These are phyloP conservation scores for Purshia tridentata DNA, from an alignment of 306 rosid genomes.

Conservation along the genomic window DNA sequence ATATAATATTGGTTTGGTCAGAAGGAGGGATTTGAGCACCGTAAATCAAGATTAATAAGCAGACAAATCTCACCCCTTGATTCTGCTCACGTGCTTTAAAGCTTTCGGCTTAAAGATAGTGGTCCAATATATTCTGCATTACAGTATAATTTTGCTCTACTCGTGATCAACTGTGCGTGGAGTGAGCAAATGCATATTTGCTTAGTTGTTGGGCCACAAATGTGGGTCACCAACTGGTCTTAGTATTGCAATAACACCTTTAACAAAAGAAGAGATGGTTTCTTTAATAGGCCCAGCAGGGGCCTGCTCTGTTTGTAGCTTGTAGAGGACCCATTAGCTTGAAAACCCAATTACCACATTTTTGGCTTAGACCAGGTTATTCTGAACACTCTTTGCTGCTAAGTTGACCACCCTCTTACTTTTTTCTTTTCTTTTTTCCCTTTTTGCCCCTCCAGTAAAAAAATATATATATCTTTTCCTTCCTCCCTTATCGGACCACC, in stretches of 20 bases:
- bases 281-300: neutral
- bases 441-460: no score
- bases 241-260: neutral
- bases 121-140: conserved; percentile 2
- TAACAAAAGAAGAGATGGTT: neutral
- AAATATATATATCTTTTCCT: no score
- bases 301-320: neutral
- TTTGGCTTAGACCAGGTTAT: no score
- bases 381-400: no score
- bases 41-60: conserved; percentile 14
- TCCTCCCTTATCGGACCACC: no score
- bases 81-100: conserved; percentile 22
- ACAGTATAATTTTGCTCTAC: neutral
- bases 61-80: conserved; percentile 18
- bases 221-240: neutral
- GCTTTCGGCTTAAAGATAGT: neutral
- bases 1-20: conserved; percentile 3
- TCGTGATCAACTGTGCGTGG: neutral
- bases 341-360: no score
- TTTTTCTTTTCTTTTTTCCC: no score
- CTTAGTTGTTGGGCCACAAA: neutral
- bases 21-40: conserved; percentile 6
- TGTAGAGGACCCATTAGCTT: neutral
- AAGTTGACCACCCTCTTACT: no score
- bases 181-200: neutral